Conservation (phyloP, 179 eudicot species). For the Silene noctiflora region DNA sequence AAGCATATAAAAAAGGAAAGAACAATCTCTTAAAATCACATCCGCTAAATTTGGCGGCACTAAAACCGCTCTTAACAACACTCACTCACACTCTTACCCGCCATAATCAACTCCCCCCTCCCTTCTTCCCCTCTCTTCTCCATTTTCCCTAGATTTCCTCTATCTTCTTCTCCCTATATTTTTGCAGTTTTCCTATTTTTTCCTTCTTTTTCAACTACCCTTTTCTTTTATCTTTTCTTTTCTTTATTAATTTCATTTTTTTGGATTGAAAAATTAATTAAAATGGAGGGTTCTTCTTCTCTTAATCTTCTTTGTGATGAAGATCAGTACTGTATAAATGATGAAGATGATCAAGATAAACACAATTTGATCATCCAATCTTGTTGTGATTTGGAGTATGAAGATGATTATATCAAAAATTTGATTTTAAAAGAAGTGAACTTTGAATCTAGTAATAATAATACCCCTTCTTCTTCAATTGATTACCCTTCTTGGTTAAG, state of each 20-base stretch:
- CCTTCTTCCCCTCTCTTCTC: background rate
- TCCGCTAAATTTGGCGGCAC: slow-evolving; percentile 68
- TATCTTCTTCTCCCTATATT: slow-evolving; percentile 13
- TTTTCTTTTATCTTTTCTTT: background rate
- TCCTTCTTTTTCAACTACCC: background rate
- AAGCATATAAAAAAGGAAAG: background rate
- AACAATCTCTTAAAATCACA: slow-evolving; percentile 27
- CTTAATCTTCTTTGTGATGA: slow-evolving; percentile 41
- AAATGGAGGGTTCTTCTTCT: slow-evolving; percentile 36
- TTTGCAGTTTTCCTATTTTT: background rate
- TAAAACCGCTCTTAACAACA: slow-evolving; percentile 37
- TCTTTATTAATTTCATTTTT: background rate
- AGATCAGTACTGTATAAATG: slow-evolving; percentile 33
- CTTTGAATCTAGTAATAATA: slow-evolving; percentile 5
- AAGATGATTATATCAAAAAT: slow-evolving; percentile 41
- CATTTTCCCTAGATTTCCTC: slow-evolving; percentile 18
- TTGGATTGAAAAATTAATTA: background rate
- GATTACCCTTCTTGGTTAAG: slow-evolving; percentile 23
- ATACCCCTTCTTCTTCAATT: background rate
- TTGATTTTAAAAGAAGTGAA: slow-evolving; percentile 39
- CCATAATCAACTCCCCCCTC: slow-evolving; percentile 31
- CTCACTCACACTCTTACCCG: slow-evolving; percentile 16
- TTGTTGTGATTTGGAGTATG: slow-evolving; percentile 23
- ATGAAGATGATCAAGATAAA: slow-evolving; percentile 4
- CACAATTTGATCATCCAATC: background rate